A percentile compares a stretch with the other conserved stretches of the same genome.
These are phyloP conservation scores for Ganoderma leucocontextum DNA, from an alignment of 1,284 basidiomycete species.

Conservation along the genomic window DNA sequence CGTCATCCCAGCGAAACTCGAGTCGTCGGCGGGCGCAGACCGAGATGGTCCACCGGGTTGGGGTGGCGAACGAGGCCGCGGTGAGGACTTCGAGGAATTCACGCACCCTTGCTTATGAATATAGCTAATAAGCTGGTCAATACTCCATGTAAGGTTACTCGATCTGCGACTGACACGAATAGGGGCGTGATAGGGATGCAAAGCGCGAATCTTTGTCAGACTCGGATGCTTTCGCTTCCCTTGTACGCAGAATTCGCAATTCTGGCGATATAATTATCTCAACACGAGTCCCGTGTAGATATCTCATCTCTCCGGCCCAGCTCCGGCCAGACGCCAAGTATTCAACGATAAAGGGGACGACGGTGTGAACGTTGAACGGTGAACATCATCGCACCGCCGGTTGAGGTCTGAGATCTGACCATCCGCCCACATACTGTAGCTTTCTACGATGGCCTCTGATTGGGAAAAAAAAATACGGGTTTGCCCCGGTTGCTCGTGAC, in stretches of 20 bases:
- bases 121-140: no score
- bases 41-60: no score
- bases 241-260: neutral
- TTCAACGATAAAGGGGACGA: neutral
- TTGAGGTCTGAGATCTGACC: neutral
- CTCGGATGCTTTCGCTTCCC: no score
- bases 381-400: neutral
- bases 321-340: neutral
- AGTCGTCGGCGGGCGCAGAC: no score
- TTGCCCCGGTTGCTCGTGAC: constrained; percentile 57
- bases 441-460: constrained; percentile 20
- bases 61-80: no score
- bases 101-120: no score
- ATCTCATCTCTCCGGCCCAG: neutral
- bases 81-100: no score
- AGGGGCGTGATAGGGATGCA: neutral
- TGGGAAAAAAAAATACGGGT: constrained; percentile 52
- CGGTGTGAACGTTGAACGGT: neutral
- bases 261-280: neutral
- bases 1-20: no score
- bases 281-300: neutral
- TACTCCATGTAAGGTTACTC: neutral
- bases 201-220: neutral
- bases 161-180: neutral
- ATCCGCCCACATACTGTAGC: neutral